phyloP scores from a whole-genome alignment of 2,329 filamentous ascomycete species.

The Geosmithia morbida region DNA sequence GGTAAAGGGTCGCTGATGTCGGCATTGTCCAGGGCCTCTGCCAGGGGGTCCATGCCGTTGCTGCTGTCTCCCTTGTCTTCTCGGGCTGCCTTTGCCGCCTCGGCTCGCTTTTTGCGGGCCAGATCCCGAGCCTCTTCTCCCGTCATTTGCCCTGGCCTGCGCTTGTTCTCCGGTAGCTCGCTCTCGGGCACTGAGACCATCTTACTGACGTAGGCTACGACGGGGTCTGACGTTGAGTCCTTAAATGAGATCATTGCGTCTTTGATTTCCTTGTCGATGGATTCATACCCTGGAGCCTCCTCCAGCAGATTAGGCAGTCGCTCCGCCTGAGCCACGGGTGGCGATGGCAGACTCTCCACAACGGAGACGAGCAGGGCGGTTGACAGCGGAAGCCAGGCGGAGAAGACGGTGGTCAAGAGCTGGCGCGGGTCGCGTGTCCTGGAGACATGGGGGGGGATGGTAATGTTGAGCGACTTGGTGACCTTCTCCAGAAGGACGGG shows the following conservation, averaged over 20 bases:
- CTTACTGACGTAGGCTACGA: constrained; percentile 94
- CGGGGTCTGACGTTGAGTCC: constrained; percentile 52
- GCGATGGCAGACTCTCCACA: constrained; percentile 82
- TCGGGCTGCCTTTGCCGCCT: constrained; percentile 62
- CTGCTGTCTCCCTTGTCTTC: constrained; percentile 26
- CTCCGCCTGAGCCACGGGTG: constrained; percentile 62
- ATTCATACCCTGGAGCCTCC: constrained; percentile 60
- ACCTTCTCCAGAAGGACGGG: constrained; percentile 79
- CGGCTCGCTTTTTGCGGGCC: constrained; percentile 75
- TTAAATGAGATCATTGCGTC: constrained; percentile 77
- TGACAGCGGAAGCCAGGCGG: constrained; percentile 82
- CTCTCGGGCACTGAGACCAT: constrained; percentile 94
- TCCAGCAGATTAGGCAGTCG: constrained; percentile 69
- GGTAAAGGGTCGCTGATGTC: constrained; percentile 34
- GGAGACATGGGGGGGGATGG: constrained; percentile 68
- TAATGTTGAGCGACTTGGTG: constrained; percentile 77
- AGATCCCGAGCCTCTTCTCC: constrained; percentile 84
- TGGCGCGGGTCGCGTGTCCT: constrained; percentile 73
- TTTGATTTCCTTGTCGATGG: constrained; percentile 54
- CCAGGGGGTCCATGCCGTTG: constrained; percentile 35
- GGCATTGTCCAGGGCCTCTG: constrained; percentile 44
- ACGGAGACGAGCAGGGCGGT: constrained; percentile 88
- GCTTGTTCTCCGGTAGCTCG: constrained; percentile 77
- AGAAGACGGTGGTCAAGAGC: constrained; percentile 74
- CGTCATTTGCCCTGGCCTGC: constrained; percentile 55